Evolutionary conservation across 2,329 filamentous ascomycete species (phyloP).

Genomic region (Rhynchosporium graminicola): DNA sequence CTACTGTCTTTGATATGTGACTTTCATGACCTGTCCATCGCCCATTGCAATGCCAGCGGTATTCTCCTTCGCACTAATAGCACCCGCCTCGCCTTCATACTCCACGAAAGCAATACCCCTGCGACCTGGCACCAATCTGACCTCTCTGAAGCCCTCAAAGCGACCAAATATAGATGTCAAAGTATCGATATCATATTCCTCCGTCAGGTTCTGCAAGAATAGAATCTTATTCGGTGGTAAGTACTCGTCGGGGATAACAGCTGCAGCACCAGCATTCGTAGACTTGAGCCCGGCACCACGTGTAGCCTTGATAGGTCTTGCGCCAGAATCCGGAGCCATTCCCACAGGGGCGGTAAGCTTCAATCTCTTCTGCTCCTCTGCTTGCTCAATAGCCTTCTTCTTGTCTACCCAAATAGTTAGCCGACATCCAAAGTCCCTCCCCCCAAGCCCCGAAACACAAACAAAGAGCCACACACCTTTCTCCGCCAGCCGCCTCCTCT

Average conservation of each 20-base stretch:
- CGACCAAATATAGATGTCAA: conserved; percentile 80
- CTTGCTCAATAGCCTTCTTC: conserved; percentile 81
- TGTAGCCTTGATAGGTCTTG: conserved; percentile 68
- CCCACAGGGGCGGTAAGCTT: conserved; percentile 58
- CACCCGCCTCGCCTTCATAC: conserved; percentile 86
- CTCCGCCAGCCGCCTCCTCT: conserved; percentile 79
- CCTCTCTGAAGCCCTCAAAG: conserved; percentile 93
- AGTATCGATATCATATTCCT: conserved; percentile 78
- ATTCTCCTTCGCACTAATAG: conserved; percentile 91
- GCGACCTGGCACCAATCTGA: conserved; percentile 82
- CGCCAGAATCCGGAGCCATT: conserved; percentile 42
- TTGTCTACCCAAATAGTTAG: conserved; percentile 48
- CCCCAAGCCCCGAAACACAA: background rate
- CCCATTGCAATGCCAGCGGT: conserved; percentile 83
- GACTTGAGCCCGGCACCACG: conserved; percentile 76
- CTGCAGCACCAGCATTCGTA: conserved; percentile 63
- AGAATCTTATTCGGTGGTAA: conserved; percentile 96
- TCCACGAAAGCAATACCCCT: conserved; percentile 94
- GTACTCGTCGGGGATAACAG: conserved; percentile 94
- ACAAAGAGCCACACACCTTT: conserved; percentile 63
- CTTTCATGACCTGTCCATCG: conserved; percentile 79
- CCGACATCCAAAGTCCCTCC: background rate
- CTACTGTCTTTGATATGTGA: conserved; percentile 93
- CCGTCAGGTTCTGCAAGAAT: conserved; percentile 89
- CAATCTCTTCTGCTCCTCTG: conserved; percentile 74